Percentiles rank a stretch among this genome's conserved stretches.
Conservation (phyloP, 495 filamentous ascomycete species). For the Viridothelium virens region DNA sequence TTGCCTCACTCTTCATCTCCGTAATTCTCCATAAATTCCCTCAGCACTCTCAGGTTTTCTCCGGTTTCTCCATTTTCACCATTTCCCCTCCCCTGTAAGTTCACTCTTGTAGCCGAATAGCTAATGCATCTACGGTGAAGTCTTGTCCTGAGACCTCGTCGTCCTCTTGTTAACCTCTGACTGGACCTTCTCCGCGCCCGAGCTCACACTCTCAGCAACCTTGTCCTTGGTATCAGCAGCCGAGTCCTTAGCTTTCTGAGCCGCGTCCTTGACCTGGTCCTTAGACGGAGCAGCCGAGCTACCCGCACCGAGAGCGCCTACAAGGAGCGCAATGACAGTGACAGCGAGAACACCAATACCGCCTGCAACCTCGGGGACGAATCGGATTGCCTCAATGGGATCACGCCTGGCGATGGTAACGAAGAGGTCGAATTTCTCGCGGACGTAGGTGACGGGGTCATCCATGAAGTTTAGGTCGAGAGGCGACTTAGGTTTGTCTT, state of each 20-base stretch:
- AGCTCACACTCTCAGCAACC: conserved; percentile 57
- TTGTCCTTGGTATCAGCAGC: conserved; percentile 73
- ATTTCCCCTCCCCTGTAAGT: background rate
- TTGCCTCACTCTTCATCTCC: background rate
- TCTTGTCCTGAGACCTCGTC: conserved; percentile 40
- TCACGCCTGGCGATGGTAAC: conserved; percentile 53
- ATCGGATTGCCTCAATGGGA: conserved; percentile 82
- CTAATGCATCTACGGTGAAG: background rate
- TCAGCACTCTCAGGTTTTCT: background rate
- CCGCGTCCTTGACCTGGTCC: conserved; percentile 48
- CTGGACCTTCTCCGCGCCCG: conserved; percentile 47
- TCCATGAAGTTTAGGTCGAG: conserved; percentile 82
- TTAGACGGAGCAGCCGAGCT: conserved; percentile 45
- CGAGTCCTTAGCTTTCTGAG: conserved; percentile 64
- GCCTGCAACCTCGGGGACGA: conserved; percentile 83
- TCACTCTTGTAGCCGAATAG: background rate
- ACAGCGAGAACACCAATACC: conserved; percentile 61
- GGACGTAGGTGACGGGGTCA: conserved; percentile 80
- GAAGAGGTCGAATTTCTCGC: conserved; percentile 46
- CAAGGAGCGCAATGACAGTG: conserved; percentile 60
- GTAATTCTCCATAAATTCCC: background rate
- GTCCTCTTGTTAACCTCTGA: conserved; percentile 53
- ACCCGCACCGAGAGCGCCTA: conserved; percentile 49
- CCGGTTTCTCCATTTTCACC: background rate
- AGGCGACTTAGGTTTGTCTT: conserved; percentile 55